Evolutionary conservation across 768 basidiomycete genomes (phyloP).

Genomic region (Phlebiopsis flavidoalba): DNA sequence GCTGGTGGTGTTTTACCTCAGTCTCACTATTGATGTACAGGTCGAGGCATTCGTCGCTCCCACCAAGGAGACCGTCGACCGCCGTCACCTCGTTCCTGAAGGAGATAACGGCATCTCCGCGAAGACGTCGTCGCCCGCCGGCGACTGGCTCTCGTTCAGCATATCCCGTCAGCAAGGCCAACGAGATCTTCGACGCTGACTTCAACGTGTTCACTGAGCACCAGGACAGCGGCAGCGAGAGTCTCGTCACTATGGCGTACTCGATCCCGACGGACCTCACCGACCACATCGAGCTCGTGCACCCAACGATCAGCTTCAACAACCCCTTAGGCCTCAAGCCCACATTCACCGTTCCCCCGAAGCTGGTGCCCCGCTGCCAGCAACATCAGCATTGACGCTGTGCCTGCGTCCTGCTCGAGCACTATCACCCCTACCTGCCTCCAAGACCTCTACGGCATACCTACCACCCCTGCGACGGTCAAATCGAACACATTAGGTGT

Average conservation of each 20-base stretch:
- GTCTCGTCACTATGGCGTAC: conserved; percentile 32
- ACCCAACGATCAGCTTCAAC: conserved; percentile 34
- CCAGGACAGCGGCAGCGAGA: conserved; percentile 20
- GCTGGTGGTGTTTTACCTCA: neutral
- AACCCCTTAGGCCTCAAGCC: conserved; percentile 11
- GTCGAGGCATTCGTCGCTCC: conserved; percentile 24
- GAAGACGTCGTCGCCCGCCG: conserved; percentile 19
- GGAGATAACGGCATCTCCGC: conserved; percentile 22
- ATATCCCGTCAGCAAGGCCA: conserved; percentile 30
- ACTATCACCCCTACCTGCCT: conserved; percentile 26
- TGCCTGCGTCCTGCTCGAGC: conserved; percentile 21
- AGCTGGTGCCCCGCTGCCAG: neutral
- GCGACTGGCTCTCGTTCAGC: conserved; percentile 32
- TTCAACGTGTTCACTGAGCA: conserved; percentile 30
- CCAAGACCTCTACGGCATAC: conserved; percentile 32
- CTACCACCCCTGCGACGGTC: conserved; percentile 24
- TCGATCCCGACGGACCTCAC: conserved; percentile 30
- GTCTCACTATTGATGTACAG: conserved; percentile 8
- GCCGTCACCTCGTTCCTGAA: conserved; percentile 23
- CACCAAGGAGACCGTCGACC: conserved; percentile 19
- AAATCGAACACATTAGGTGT: conserved; percentile 24
- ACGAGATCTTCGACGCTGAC: conserved; percentile 29
- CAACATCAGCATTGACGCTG: conserved; percentile 21
- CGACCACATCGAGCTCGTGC: conserved; percentile 26
- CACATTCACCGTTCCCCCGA: conserved; percentile 22